Conservation (phyloP, 257 asterid species). For the Solanum peruvianum region DNA sequence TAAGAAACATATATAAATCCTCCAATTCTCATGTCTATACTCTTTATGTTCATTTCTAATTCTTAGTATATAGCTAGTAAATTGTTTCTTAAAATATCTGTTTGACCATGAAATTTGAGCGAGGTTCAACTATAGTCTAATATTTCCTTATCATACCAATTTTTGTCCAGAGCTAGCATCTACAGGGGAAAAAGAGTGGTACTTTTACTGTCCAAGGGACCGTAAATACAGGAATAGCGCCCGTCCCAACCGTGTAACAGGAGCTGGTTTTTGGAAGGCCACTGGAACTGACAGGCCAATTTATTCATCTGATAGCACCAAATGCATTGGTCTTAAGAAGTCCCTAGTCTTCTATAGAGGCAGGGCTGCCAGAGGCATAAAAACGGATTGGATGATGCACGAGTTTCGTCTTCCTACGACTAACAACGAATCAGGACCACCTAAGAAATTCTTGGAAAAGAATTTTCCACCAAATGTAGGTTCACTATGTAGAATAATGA, state of each 20-base stretch:
- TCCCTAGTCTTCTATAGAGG: constrained; percentile 87
- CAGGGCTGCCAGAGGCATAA: constrained; percentile 85
- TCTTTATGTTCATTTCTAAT: background rate
- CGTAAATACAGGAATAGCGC: constrained; percentile 75
- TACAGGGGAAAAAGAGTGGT: constrained; percentile 87
- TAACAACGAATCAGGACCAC: constrained; percentile 19
- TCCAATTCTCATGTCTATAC: background rate
- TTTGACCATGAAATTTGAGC: background rate
- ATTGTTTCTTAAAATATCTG: background rate
- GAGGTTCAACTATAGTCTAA: background rate
- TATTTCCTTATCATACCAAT: background rate
- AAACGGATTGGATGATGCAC: constrained; percentile 99
- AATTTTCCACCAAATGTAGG: constrained; percentile 64
- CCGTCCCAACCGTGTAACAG: constrained; percentile 83
- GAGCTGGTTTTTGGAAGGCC: constrained; percentile 95
- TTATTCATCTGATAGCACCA: constrained; percentile 54
- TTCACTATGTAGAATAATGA: background rate
- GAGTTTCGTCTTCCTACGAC: constrained; percentile 71
- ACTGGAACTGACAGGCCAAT: constrained; percentile 91
- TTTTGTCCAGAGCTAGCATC: constrained; percentile 44
- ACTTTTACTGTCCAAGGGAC: constrained; percentile 84
- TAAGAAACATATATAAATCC: constrained; percentile 13
- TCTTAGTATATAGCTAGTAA: background rate
- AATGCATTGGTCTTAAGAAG: constrained; percentile 82
- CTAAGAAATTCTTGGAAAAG: constrained; percentile 39